Base-by-base conservation (phyloP, 2,329 filamentous ascomycete genomes). In the Botrytis paeoniae region DNA sequence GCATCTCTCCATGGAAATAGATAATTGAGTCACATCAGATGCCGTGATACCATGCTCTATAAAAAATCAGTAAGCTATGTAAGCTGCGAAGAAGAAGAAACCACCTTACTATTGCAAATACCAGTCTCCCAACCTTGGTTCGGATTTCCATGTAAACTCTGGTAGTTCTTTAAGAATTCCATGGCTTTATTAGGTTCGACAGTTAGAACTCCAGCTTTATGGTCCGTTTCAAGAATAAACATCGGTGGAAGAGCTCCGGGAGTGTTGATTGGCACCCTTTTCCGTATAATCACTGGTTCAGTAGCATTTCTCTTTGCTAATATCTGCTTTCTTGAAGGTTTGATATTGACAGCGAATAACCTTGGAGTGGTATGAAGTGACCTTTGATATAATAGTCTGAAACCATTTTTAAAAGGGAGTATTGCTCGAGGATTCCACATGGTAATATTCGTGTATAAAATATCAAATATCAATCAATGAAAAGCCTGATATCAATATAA, bases 41-140 rank as follows among this genome's bases (percentile, higher is more conserved):
- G 76, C 77, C 8, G 66, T 76, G 39, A 80, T 74, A 70, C 69
- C 71, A 71, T 79, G 74, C 65, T 78, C 78, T 80, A 71, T 57
- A 20, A 35, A 14, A 37, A 22, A 71, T 68, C n/a, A 71, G 62
- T 29, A 41, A 59, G 6, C 14, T 35, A 25, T 16, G 16, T 63
- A 37, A 25, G 25, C 51, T 37, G 12, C 3, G 48, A 29, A 37
- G 18, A 51, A 48, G 32, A 37, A 22, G 39, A 14, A n/a, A 12
- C 8, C 20, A n/a, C 7, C 74, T 63, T 60, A 80, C 79, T 73
- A 61, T 54, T 45, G 73, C 76, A 79, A 45, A 80, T 54, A 35
- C 73, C 75, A 68, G 71, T 68, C 66, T 78, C 74, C 76, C 76
- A 78, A 22, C 74, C 71, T 20, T 37, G 25, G 51, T 29, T 69